Percentiles rank a stretch among this genome's conserved stretches.
Conservation (phyloP, 1,284 basidiomycete genomes). For the Ceratorhiza oryzae-sativae region DNA sequence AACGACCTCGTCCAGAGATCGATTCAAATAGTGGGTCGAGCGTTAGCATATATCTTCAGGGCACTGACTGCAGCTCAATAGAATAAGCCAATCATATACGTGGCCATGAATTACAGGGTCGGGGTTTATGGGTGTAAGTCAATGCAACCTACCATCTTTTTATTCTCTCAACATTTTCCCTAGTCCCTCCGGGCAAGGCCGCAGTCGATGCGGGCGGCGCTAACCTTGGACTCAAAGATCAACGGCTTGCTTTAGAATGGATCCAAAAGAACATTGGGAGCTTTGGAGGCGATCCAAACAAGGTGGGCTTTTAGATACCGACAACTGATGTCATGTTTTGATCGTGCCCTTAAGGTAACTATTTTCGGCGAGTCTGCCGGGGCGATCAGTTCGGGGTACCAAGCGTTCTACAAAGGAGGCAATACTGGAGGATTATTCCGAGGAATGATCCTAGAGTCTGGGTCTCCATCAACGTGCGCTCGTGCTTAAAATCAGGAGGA, state of each 20-base stretch:
- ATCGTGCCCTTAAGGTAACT: too few relatives aligned
- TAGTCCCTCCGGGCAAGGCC: slow-evolving; percentile 46
- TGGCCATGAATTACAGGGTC: slow-evolving; percentile 49
- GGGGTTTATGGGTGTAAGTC: slow-evolving; percentile 28
- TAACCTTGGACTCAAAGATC: slow-evolving; percentile 53
- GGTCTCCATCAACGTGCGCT: slow-evolving; percentile 34
- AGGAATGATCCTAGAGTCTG: slow-evolving; percentile 41
- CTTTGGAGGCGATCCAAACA: slow-evolving; percentile 56
- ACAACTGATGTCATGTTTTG: neutral
- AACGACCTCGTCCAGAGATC: neutral
- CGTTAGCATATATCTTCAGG: too few relatives aligned
- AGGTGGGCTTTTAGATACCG: slow-evolving; percentile 42
- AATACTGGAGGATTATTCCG: slow-evolving; percentile 33
- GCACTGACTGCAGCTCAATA: neutral
- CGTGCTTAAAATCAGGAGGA: neutral
- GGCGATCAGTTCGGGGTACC: slow-evolving; percentile 42
- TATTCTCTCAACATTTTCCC: slow-evolving; percentile 38
- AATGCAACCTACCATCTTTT: slow-evolving; percentile 1
- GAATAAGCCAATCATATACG: slow-evolving; percentile 47
- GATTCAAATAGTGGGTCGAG: neutral
- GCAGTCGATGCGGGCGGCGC: slow-evolving; percentile 43
- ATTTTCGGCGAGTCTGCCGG: slow-evolving; percentile 49
- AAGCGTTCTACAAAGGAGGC: slow-evolving; percentile 43
- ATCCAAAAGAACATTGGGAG: slow-evolving; percentile 54
- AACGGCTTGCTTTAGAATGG: slow-evolving; percentile 56